Evolutionary conservation across 352 stramenopile species (phyloP).

Genomic region (Blastocystis sp.): DNA sequence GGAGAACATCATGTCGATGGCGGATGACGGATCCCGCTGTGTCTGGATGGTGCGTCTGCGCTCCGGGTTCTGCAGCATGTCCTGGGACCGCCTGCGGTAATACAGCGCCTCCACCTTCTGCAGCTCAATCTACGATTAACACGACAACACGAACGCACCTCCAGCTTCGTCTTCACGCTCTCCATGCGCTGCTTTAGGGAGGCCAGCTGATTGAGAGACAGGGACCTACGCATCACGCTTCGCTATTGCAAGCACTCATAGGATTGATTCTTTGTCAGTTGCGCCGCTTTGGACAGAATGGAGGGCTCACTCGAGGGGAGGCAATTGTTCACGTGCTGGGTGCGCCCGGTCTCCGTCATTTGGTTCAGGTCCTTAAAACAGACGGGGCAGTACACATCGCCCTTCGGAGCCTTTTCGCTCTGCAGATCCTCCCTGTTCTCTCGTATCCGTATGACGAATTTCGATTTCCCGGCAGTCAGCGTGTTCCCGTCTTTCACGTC

Average conservation of each 20-base stretch:
- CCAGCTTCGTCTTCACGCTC: conserved; percentile 21
- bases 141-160: background rate
- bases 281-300: conserved; percentile 13
- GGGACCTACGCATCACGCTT: background rate
- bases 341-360: conserved; percentile 34
- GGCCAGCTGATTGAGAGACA: conserved; percentile 10
- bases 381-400: conserved; percentile 48
- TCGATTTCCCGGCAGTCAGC: conserved; percentile 51
- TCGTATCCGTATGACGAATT: conserved; percentile 15
- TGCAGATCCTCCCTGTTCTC: background rate
- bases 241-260: background rate
- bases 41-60: background rate
- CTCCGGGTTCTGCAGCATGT: conserved; percentile 7
- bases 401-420: background rate
- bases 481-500: conserved; percentile 21
- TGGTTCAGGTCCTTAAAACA: conserved; percentile 42
- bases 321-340: conserved; percentile 58
- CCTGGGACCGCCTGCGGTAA: conserved; percentile 40
- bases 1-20: conserved; percentile 13
- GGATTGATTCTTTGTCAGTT: background rate
- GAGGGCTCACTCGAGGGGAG: background rate
- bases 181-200: conserved; percentile 54
- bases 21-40: background rate
- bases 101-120: conserved; percentile 1
- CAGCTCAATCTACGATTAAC: conserved; percentile 1